Evolutionary conservation across 306 rosid genomes (phyloP).

Genomic region (Spatholobus suberectus): DNA sequence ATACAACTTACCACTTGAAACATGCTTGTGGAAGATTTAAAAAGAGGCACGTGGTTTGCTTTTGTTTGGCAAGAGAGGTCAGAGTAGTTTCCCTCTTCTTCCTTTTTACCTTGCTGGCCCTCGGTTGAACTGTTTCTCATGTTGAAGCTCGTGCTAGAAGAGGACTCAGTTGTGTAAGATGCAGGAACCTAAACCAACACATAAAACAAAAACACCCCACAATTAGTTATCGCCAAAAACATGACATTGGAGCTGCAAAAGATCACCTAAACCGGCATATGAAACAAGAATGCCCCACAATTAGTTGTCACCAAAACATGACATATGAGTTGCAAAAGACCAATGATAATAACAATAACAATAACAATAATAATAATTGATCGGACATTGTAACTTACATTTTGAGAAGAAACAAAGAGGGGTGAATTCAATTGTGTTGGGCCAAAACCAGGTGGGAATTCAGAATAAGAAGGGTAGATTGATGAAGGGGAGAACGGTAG

Average conservation of each 20-base stretch:
- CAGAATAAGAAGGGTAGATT: slow-evolving; percentile 48
- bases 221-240: not conserved
- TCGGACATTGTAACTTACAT: slow-evolving; percentile 64
- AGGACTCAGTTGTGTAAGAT: slow-evolving; percentile 61
- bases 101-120: slow-evolving; percentile 43
- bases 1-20: slow-evolving; percentile 54
- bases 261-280: slow-evolving; percentile 37
- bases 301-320: not conserved
- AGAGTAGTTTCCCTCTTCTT: slow-evolving; percentile 48
- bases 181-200: slow-evolving; percentile 56
- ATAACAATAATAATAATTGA: not conserved
- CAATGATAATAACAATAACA: not conserved
- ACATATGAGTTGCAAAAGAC: not conserved
- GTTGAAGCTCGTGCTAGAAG: slow-evolving; percentile 46
- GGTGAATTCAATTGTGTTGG: slow-evolving; percentile 51
- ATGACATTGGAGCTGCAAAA: not conserved
- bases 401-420: slow-evolving; percentile 50
- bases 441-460: slow-evolving; percentile 45
- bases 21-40: slow-evolving; percentile 59
- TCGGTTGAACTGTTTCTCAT: slow-evolving; percentile 49
- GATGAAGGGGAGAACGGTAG: slow-evolving; percentile 37
- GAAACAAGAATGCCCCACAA: slow-evolving; percentile 7
- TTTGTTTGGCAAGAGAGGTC: slow-evolving; percentile 65
- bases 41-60: slow-evolving; percentile 42
- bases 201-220: slow-evolving; percentile 4